Evolutionary conservation across 108 stramenopile species (phyloP).

Genomic region (Fistulifera solaris): DNA sequence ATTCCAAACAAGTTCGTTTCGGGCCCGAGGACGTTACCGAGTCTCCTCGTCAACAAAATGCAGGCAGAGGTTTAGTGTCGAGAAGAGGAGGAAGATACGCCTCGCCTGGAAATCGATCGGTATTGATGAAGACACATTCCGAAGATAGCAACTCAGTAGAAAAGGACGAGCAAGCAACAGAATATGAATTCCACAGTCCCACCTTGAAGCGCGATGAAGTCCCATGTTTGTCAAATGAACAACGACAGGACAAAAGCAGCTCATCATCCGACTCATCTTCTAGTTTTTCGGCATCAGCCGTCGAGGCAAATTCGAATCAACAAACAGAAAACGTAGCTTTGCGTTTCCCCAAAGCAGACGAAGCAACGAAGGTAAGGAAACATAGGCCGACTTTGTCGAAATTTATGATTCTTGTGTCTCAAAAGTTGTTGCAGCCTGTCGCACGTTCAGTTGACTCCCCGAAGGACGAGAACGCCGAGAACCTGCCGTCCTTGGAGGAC

Average conservation of each 20-base stretch:
- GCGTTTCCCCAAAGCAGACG: conserved; percentile 1
- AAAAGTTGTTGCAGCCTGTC: too few species aligned
- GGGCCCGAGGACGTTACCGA: neutral
- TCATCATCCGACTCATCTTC: neutral
- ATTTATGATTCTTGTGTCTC: neutral
- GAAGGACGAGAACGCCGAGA: conserved; percentile 23
- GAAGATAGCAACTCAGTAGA: neutral
- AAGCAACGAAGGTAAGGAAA: too few species aligned
- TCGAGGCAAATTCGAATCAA: neutral
- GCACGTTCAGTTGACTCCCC: neutral
- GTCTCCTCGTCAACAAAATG: neutral
- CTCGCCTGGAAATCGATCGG: neutral
- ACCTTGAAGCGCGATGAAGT: neutral
- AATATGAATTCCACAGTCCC: neutral
- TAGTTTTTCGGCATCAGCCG: neutral
- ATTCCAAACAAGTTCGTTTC: conserved; percentile 1
- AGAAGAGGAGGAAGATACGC: neutral
- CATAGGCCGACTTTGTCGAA: too few species aligned
- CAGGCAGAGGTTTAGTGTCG: neutral
- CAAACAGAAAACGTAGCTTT: conserved; percentile 1
- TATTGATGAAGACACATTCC: neutral
- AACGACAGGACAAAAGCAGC: neutral
- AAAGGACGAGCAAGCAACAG: neutral
- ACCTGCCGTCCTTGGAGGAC: conserved; percentile 28
- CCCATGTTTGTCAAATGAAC: neutral